Conservation (phyloP, 345 rosid genomes). For the Zanthoxylum bungeanum region DNA sequence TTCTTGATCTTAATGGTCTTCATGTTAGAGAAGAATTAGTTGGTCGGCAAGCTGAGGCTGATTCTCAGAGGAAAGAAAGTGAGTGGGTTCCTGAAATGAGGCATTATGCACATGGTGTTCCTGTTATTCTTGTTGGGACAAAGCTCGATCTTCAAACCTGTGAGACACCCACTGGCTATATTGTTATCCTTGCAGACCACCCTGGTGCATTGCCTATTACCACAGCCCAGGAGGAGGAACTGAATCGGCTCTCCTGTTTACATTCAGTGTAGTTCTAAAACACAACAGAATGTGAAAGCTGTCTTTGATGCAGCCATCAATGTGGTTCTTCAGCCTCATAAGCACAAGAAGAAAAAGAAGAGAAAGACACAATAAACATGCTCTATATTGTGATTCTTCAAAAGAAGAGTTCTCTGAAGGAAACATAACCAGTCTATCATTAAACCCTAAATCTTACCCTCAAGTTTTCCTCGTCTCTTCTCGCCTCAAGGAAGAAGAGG, state of each 20-base stretch:
- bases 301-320: slow-evolving; percentile 89
- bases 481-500: slow-evolving; percentile 23
- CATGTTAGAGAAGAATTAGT: too few species aligned
- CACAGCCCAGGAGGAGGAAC: slow-evolving; percentile 82
- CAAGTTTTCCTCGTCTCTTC: background rate
- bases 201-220: slow-evolving; percentile 76
- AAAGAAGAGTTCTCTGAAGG: slow-evolving; percentile 3
- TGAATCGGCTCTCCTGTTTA: slow-evolving; percentile 78
- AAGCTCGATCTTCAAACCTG: too few species aligned
- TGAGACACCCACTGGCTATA: too few species aligned
- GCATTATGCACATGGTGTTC: slow-evolving; percentile 91
- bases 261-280: slow-evolving; percentile 83
- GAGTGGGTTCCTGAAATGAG: slow-evolving; percentile 97
- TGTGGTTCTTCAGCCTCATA: slow-evolving; percentile 87
- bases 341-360: slow-evolving; percentile 73
- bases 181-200: slow-evolving; percentile 62
- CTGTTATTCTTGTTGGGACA: slow-evolving; percentile 79
- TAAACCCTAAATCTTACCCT: slow-evolving; percentile 8
- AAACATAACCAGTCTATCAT: slow-evolving; percentile 22
- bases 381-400: slow-evolving; percentile 49
- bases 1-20: too few species aligned
- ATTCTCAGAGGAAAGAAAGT: too few species aligned
- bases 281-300: slow-evolving; percentile 87
- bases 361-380: slow-evolving; percentile 64
- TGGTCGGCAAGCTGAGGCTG: too few species aligned